phyloP scores from a whole-genome alignment of 2,329 filamentous ascomycete genomes.

The Chalaropsis ovoidea region DNA sequence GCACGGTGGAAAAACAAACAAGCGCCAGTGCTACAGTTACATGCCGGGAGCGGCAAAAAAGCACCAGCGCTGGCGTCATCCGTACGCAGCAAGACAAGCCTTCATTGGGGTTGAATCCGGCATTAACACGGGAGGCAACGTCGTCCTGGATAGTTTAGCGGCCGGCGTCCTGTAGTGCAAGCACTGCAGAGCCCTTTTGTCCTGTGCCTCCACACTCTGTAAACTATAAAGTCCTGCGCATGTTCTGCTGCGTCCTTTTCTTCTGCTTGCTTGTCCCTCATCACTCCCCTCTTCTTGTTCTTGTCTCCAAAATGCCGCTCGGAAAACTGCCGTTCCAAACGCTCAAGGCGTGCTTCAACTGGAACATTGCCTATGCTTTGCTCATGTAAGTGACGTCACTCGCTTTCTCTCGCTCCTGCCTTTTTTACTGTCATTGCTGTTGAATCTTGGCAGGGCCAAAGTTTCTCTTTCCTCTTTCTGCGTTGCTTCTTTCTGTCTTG shows the following conservation, averaged over 20 bases:
- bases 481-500: background rate
- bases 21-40: background rate
- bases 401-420: background rate
- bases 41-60: background rate
- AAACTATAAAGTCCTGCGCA: slow-evolving; percentile 10
- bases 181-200: no score
- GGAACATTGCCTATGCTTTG: slow-evolving; percentile 25
- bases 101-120: no score
- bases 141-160: no score
- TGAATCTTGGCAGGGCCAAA: background rate
- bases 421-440: background rate
- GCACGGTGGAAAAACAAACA: slow-evolving; percentile 17
- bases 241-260: background rate
- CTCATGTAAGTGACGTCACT: slow-evolving; percentile 21
- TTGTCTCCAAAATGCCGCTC: slow-evolving; percentile 6
- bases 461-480: background rate
- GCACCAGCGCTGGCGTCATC: no score
- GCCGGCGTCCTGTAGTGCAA: no score
- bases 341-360: slow-evolving; percentile 22
- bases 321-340: slow-evolving; percentile 21
- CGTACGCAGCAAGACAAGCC: no score
- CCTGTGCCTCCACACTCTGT: no score
- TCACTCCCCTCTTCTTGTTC: background rate
- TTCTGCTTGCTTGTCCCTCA: background rate
- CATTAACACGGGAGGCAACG: no score